These are phyloP conservation scores for Tetrapisispora taiwanensis DNA, from an alignment of 805 yeast species.

Conservation along the genomic window DNA sequence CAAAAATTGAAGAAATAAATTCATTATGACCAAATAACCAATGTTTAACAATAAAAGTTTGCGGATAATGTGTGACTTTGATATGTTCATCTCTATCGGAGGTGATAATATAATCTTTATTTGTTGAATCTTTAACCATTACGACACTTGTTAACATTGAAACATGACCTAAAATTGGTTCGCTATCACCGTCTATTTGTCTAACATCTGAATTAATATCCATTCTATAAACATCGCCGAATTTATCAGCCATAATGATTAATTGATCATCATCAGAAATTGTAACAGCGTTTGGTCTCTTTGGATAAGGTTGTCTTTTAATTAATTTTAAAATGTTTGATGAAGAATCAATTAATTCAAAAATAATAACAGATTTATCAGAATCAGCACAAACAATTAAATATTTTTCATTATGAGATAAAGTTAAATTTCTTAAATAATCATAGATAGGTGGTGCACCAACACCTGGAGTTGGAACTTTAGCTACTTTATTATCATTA, in stretches of 20 bases:
- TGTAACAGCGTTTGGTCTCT: slow-evolving; percentile 82
- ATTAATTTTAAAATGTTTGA: slow-evolving; percentile 38
- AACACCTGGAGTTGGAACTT: slow-evolving; percentile 52
- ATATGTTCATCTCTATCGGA: slow-evolving; percentile 96
- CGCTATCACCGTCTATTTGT: slow-evolving; percentile 26
- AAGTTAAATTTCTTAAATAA: slow-evolving; percentile 52
- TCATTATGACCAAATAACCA: slow-evolving; percentile 83
- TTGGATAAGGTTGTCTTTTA: slow-evolving; percentile 73
- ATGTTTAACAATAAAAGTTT: slow-evolving; percentile 63
- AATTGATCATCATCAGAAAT: slow-evolving; percentile 40
- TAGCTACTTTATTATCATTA: slow-evolving; percentile 42
- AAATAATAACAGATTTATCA: slow-evolving; percentile 68
- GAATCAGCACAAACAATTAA: slow-evolving; percentile 69
- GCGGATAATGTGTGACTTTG: slow-evolving; percentile 70
- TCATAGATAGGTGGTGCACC: slow-evolving; percentile 62
- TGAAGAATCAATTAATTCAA: slow-evolving; percentile 30
- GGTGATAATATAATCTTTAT: slow-evolving; percentile 49
- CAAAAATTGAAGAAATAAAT: slow-evolving; percentile 59
- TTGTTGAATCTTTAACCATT: slow-evolving; percentile 16
- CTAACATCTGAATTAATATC: slow-evolving; percentile 29
- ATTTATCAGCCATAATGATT: slow-evolving; percentile 79
- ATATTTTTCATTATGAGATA: slow-evolving; percentile 43
- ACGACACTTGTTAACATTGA: slow-evolving; percentile 82
- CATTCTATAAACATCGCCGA: slow-evolving; percentile 83
- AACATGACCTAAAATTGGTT: slow-evolving; percentile 88